Base-by-base conservation (phyloP, 495 filamentous ascomycete species). In the Hypoxylon rickii region DNA sequence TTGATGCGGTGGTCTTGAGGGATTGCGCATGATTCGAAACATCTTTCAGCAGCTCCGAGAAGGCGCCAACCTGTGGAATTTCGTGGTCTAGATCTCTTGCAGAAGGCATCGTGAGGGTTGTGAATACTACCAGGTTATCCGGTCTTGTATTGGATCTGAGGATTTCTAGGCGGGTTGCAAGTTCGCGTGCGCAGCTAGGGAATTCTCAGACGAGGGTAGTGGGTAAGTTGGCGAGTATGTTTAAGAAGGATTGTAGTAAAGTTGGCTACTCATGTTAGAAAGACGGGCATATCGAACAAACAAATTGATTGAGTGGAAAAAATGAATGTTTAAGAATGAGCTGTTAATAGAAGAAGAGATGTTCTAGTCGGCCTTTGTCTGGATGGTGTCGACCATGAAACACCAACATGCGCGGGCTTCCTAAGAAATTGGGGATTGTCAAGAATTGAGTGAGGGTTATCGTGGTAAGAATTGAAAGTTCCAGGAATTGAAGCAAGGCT, bases 21-120 rank as follows among this genome's bases (percentile, higher is more conserved):
- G 78, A 59, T 34, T 80, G 77, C 55, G 89, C 89, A 58, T 77
- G 82, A 26, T 76, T 65, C 37, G 96, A 76, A 20, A 95, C 81
- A 24, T 78, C 67, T 42, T 80, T 71, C 11, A 96, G 73, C 26
- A 85, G 72, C 26, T 59, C 58, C 47, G 72, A 78, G 58, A 86
- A 83, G 21, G 74, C 69, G 19, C 72, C 77, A 18, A 88, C 86
- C 36, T 81, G 79, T 41, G 74, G 71, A 42, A 85, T 68, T 57
- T 80, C 80, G 55, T 81, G 65, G 70, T 68, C 71, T 16, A 67
- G 53, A 22, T 65, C 37, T 11, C 65, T 65, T 5, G 70, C 61
- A 17, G 72, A 70, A 54, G 74, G 69, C 77, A 80, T 80, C 31
- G 36, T 44, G 42, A 44, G 55, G 26, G 17, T 16, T 8, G 29